Evolutionary conservation across 805 yeast species (phyloP), one percentile per base, ranked within the genome.

Genomic region (Spathaspora girioi): DNA sequence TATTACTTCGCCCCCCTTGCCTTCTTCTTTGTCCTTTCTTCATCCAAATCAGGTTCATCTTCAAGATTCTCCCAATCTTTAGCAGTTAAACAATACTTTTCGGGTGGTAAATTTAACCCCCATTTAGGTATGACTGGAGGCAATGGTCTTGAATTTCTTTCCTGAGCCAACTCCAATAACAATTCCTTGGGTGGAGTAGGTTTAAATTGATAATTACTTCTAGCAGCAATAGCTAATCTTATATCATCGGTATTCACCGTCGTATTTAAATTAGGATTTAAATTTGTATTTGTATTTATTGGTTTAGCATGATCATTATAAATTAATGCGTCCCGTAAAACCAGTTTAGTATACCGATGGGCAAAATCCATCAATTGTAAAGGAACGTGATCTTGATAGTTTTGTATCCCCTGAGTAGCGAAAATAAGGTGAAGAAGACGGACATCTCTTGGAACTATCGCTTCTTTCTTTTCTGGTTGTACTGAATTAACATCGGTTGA

Each of bases 311-410:
- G 96, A 65, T 94, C 99, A 54, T 84, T 86, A 68, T 92, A 94
- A 2, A 87, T 76, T 49, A 89, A 79, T 0, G 99, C 97, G 66
- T 96, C 99, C 61, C 87, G 88, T 52, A 96, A 70, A 2, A 94
- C 87, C 5, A 91, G 86, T 20, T 86, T 78, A 4, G 99, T 90
- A 75, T 94, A 94, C 55, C 86, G 69, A 69, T 89, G 86, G 12
- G 99, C 98, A 73, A 94, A 94, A 66, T 94, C 99, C 96, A 96
- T 90, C 52, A 94, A 76, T 66, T 94, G 98, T 20, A 96, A 68
- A 0, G 98, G 97, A 2, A 94, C 98, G 52, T 91, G 96, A 63
- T 94, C 98, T 66, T 94, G 97, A 69, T 93, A 94, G 53, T 87
- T 82, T 51, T 87, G 89, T 26, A 94, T 88, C 1, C 96, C 92